Evolutionary conservation across 148 eudicot genomes (phyloP).

Genomic region (Camellia granthamiana): DNA sequence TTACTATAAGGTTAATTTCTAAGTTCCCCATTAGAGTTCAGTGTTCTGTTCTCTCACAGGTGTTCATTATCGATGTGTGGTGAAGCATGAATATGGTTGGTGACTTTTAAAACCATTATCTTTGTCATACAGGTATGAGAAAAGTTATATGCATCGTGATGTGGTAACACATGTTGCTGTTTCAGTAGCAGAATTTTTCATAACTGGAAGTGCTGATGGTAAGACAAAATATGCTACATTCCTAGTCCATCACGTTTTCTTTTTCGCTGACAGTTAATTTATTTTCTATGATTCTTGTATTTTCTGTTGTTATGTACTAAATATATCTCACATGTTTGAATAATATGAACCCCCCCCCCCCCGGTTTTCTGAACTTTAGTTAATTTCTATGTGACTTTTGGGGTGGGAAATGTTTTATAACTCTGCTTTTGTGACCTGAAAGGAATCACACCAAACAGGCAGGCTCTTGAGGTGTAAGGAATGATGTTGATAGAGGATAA

Average conservation of each 20-base stretch:
- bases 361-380: not conserved
- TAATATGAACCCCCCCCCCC: not conserved
- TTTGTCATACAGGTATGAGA: slow-evolving; percentile 75
- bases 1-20: not conserved
- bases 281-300: not conserved
- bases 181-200: slow-evolving; percentile 84
- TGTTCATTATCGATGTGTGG: not conserved
- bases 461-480: not conserved
- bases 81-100: not conserved
- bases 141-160: slow-evolving; percentile 98
- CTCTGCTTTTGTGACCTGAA: not conserved
- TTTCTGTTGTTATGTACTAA: not conserved
- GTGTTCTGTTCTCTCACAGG: not conserved
- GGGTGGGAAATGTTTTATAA: not conserved
- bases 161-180: slow-evolving; percentile 96
- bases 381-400: not conserved
- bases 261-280: not conserved
- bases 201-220: slow-evolving; percentile 96
- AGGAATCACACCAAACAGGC: not conserved
- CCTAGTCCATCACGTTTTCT: not conserved
- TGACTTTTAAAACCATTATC: slow-evolving; percentile 4
- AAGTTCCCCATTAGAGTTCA: not conserved
- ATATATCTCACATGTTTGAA: not conserved
- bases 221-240: slow-evolving; percentile 18
- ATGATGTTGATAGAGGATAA: not conserved